Base-by-base conservation (phyloP, 208 protist species). In the Acanthamoeba sp. region DNA sequence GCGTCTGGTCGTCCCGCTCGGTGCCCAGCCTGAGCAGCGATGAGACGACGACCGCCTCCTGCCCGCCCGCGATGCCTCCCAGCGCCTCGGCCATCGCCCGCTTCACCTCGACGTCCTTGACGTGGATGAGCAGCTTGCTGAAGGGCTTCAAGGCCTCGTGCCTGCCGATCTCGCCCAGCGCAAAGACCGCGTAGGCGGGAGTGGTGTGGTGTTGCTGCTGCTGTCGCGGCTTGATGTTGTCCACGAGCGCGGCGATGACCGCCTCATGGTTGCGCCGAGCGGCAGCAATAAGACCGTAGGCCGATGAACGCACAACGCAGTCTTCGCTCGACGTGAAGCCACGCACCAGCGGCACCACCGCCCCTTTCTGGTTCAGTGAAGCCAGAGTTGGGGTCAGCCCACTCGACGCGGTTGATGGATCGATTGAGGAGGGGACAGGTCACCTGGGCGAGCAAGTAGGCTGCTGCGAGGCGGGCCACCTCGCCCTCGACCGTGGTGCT, bases 111-210 rank as follows among this genome's bases (percentile, higher is more conserved):
- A 52, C 36, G 40, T 84, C 73, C 38, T 45, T 36, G 20, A 45
- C 69, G 34, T 42, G 69, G n/a, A 36, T 29, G 62, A 69, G 62
- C 9, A 80, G 69, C 36, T 42, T 22, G 69, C 1, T 34, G 36
- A 80, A 12, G 32, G 69, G 69, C 69, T 42, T 80, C 16, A 80
- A 27, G 16, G 38, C 69, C 69, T 80, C 69, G 34, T 22, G 69
- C 10, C 34, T 42, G 32, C 69, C 69, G 69, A 80, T 80, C 73
- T 84, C 73, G 73, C 73, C 73, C 73, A 84, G 40, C 20, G 73
- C 73, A 18, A 84, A 84, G 20, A 84, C 73, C 22, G 27, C 73
- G 42, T 84, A 84, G 24, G 36, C 73, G 7, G 69, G 69, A 6
- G 10, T 7, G 34, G 20, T 42, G 34, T 7, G 9, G 6, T 52